A percentile compares a stretch with the other conserved stretches of the same genome.
Conservation (phyloP, 495 filamentous ascomycete genomes). For the Aspergillus coremiiformis region DNA sequence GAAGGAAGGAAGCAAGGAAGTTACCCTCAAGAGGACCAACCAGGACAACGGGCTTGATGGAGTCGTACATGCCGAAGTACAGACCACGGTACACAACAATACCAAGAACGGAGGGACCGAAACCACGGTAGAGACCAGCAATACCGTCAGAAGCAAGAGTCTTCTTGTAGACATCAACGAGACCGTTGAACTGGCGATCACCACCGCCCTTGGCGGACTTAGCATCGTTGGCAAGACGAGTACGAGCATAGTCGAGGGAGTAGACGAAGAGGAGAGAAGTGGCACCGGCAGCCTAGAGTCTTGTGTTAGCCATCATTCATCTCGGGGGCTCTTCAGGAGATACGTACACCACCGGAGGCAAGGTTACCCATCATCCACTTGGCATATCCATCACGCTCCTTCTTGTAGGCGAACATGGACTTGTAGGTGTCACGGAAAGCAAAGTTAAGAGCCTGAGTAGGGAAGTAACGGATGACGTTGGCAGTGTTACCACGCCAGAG, state of each 20-base stretch:
- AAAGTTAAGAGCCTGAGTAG: conserved; percentile 99
- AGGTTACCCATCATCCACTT: conserved; percentile 99
- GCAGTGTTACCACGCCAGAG: conserved; percentile 99
- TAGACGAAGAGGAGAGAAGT: conserved; percentile 99
- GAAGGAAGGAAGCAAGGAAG: conserved; percentile 97
- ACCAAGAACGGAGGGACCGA: conserved; percentile 96
- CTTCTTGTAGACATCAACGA: conserved; percentile 99
- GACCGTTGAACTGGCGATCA: conserved; percentile 99
- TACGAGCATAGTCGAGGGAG: conserved; percentile 99
- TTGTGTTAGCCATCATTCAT: conserved; percentile 21
- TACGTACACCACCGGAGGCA: conserved; percentile 97
- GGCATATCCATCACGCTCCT: conserved; percentile 93
- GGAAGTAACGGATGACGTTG: conserved; percentile 99
- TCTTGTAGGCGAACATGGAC: conserved; percentile 99
- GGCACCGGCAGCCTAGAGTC: conserved; percentile 83
- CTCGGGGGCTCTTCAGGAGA: background rate
- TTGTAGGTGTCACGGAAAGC: conserved; percentile 99
- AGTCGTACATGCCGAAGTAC: conserved; percentile 99
- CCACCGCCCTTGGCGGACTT: conserved; percentile 93
- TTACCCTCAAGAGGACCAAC: conserved; percentile 87
- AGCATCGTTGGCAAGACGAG: conserved; percentile 99
- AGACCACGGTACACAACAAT: conserved; percentile 99
- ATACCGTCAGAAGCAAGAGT: conserved; percentile 97
- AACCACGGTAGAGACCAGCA: conserved; percentile 99
- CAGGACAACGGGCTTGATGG: conserved; percentile 97